Evolutionary conservation across 2,329 filamentous ascomycete species (phyloP).

Genomic region (Fusarium bulbicola): DNA sequence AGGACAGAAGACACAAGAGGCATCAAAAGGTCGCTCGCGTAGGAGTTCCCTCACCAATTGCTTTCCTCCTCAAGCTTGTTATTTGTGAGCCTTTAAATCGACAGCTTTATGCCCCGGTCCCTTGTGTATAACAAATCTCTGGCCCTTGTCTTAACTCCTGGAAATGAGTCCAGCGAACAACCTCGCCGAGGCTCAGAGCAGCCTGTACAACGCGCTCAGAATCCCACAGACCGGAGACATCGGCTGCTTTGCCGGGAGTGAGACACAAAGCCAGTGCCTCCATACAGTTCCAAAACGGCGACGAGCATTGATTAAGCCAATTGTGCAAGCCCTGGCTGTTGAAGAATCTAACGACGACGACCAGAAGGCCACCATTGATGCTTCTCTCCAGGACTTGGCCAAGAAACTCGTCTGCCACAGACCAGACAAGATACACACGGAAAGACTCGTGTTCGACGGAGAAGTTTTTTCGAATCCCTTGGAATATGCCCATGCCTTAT

Average conservation of each 20-base stretch:
- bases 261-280: neutral
- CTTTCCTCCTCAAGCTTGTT: neutral
- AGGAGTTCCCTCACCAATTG: neutral
- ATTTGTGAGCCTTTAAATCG: neutral
- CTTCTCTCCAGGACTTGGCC: neutral
- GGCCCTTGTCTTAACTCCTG: neutral
- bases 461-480: neutral
- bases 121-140: too few relatives aligned
- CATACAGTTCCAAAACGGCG: neutral
- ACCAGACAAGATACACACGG: neutral
- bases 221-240: neutral
- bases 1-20: neutral
- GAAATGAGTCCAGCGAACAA: neutral
- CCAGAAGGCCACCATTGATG: neutral
- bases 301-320: neutral
- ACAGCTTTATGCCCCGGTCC: neutral
- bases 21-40: neutral
- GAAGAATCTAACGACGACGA: neutral
- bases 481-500: neutral
- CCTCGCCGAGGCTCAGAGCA: neutral
- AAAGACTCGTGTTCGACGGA: neutral
- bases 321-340: neutral
- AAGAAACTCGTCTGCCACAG: neutral
- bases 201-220: slow-evolving; percentile 5
- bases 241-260: neutral